A percentile compares a stretch with the other conserved stretches of the same genome.
phyloP scores from a whole-genome alignment of 352 stramenopile genomes.

The Paralagenidium karlingii region DNA sequence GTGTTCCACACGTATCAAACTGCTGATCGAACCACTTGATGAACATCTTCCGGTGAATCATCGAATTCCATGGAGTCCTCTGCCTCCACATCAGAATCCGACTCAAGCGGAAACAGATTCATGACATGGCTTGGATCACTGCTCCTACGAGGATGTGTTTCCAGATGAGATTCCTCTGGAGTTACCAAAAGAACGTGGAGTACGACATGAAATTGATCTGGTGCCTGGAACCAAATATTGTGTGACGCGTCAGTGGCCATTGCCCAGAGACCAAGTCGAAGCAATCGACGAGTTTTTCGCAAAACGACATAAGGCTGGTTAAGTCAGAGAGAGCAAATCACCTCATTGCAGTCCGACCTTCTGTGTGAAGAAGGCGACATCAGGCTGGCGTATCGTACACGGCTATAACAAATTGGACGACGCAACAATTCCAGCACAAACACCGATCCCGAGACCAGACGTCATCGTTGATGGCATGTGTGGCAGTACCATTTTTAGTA shows the following conservation, averaged over 20 bases:
- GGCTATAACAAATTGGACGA: conserved; percentile 5
- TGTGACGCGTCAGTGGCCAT: conserved; percentile 11
- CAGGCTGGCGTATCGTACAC: conserved; percentile 15
- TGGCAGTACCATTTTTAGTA: conserved; percentile 1
- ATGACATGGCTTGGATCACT: no score
- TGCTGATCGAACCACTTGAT: no score
- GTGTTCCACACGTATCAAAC: no score
- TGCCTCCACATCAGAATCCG: no score
- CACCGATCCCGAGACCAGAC: conserved; percentile 4
- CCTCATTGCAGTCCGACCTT: conserved; percentile 10
- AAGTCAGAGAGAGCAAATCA: conserved; percentile 9
- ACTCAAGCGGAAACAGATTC: no score
- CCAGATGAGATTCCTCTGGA: conserved; percentile 8
- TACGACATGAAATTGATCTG: conserved; percentile 14
- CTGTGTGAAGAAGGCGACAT: conserved; percentile 13
- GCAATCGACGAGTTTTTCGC: conserved; percentile 11
- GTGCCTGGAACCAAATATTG: conserved; percentile 13
- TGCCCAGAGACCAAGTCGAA: conserved; percentile 12
- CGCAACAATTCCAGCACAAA: conserved; percentile 1
- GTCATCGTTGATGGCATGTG: conserved; percentile 6
- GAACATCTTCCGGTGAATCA: no score
- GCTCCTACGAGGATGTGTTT: conserved; percentile 9
- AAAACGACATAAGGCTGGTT: background rate
- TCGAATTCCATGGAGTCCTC: no score
- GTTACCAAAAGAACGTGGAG: conserved; percentile 6